phyloP scores from a whole-genome alignment of 176 grass and related monocot genomes.

The Eleusine indica region DNA sequence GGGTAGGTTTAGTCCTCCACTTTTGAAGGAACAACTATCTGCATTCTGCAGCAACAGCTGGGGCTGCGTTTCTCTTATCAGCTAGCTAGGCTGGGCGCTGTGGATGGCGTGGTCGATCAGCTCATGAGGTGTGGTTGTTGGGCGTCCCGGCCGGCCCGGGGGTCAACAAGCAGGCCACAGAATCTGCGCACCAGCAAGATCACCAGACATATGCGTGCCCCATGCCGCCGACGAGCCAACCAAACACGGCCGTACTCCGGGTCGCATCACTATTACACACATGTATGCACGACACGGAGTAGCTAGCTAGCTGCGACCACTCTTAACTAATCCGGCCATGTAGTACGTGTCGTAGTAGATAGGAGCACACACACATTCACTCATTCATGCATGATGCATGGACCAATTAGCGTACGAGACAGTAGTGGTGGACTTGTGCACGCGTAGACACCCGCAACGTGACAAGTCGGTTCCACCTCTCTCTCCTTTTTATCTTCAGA shows the following conservation, averaged over 20 bases:
- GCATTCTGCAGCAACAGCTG: not conserved
- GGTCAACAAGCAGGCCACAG: not conserved
- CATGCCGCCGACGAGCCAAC: conserved; percentile 12
- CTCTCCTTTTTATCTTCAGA: not conserved
- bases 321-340: not conserved
- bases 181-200: conserved; percentile 53
- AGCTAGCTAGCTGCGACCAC: not conserved
- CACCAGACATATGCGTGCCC: not conserved
- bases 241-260: not conserved
- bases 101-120: not conserved
- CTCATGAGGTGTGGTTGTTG: not conserved
- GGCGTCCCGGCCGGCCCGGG: not conserved
- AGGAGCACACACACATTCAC: not conserved
- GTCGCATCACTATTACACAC: not conserved
- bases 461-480: conserved; percentile 4
- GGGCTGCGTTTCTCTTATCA: not conserved
- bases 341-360: not conserved
- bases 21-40: conserved; percentile 10
- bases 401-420: not conserved
- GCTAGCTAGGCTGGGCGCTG: too few species aligned
- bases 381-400: not conserved
- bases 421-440: conserved; percentile 27
- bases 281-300: not conserved
- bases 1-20: conserved; percentile 47
- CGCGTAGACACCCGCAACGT: conserved; percentile 20